Conservation (phyloP, 2,329 filamentous ascomycete species). For the Colletotrichum euphorbiae region DNA sequence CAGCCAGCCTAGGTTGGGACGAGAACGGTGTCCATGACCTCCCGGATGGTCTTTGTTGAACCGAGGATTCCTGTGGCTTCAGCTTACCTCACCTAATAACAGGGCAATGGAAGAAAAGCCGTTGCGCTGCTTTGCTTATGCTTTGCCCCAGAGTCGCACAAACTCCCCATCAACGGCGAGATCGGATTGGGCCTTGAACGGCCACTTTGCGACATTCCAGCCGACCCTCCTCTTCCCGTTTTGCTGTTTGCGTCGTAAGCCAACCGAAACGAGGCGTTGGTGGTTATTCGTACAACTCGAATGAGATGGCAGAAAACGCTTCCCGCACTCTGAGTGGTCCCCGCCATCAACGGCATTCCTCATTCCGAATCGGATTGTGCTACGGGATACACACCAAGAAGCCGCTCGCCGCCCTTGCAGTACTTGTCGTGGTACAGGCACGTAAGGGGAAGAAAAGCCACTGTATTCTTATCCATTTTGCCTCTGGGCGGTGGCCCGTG, state of each 20-base stretch:
- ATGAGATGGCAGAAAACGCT: conserved; percentile 18
- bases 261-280: conserved; percentile 16
- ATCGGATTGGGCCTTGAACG: conserved; percentile 33
- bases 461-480: neutral
- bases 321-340: conserved; percentile 23
- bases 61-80: neutral
- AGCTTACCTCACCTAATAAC: conserved; percentile 7
- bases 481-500: neutral
- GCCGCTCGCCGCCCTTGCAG: neutral
- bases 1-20: conserved; percentile 16
- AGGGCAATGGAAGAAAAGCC: conserved; percentile 11
- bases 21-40: conserved; percentile 23
- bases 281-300: neutral
- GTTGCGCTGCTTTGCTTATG: conserved; percentile 18
- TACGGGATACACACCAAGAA: neutral
- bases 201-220: conserved; percentile 20
- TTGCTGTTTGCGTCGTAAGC: conserved; percentile 34
- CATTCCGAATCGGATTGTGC: conserved; percentile 9
- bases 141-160: conserved; percentile 13
- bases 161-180: conserved; percentile 18
- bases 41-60: conserved; percentile 16
- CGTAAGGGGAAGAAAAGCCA: conserved; percentile 20
- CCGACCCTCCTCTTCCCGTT: neutral
- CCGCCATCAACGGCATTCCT: conserved; percentile 21
- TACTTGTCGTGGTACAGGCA: conserved; percentile 13